Evolutionary conservation across 2,329 filamentous ascomycete species (phyloP).

Genomic region (Diaporthe citriasiana): DNA sequence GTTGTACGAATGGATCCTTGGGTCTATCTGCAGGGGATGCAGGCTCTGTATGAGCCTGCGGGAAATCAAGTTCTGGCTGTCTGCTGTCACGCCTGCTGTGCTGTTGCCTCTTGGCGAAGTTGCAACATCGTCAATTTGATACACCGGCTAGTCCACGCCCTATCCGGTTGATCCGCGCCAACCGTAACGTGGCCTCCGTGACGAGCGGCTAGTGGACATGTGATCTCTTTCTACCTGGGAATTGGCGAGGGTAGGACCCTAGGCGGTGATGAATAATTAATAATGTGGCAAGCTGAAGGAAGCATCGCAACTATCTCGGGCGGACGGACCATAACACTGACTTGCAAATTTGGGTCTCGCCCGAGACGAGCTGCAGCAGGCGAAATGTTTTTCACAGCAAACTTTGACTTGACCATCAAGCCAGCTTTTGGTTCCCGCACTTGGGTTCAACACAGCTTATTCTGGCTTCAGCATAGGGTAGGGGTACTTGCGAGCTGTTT

Average conservation of each 20-base stretch:
- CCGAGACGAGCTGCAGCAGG: background rate
- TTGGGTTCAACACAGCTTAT: no score
- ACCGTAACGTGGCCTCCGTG: background rate
- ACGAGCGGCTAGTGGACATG: background rate
- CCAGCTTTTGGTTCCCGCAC: no score
- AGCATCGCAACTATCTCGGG: background rate
- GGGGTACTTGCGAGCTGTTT: no score
- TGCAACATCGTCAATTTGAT: background rate
- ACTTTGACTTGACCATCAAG: no score
- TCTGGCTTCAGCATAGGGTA: background rate
- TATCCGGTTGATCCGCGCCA: background rate
- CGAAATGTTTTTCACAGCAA: background rate
- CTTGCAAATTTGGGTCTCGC: background rate
- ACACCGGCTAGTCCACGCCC: background rate
- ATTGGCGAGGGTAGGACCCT: no score
- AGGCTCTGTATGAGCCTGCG: background rate
- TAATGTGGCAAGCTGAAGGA: background rate
- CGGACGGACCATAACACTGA: background rate
- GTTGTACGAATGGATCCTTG: background rate
- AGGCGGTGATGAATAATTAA: background rate
- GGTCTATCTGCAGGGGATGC: background rate
- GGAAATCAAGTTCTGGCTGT: background rate
- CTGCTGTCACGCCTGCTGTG: background rate
- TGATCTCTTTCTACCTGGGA: background rate
- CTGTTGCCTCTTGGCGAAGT: background rate